These are phyloP conservation scores for Misopates orontium DNA, from an alignment of 257 asterid species.

Conservation along the genomic window DNA sequence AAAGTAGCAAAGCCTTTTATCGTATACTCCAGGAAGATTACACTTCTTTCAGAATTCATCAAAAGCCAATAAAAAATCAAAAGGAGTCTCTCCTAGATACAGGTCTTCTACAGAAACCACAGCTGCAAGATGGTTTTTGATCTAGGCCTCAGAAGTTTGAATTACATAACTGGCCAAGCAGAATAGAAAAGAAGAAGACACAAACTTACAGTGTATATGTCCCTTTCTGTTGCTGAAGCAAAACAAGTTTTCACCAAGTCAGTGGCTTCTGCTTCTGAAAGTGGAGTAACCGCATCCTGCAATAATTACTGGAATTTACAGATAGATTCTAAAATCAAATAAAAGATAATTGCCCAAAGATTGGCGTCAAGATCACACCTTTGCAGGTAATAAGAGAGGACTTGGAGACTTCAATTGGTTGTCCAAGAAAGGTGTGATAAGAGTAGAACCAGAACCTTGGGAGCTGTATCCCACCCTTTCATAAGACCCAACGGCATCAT, in stretches of 20 bases:
- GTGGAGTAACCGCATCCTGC: constrained; percentile 59
- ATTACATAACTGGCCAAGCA: constrained; percentile 2
- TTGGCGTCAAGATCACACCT: constrained; percentile 33
- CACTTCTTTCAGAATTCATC: not conserved
- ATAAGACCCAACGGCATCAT: constrained; percentile 95
- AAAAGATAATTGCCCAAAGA: constrained; percentile 3
- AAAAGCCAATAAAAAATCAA: too few species aligned
- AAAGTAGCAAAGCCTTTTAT: not conserved
- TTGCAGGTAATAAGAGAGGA: constrained; percentile 57
- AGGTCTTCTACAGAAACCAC: too few species aligned
- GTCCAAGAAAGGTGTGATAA: constrained; percentile 94
- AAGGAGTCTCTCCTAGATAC: too few species aligned
- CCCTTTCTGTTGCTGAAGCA: constrained; percentile 82
- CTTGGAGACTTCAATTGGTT: constrained; percentile 71
- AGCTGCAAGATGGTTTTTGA: not conserved
- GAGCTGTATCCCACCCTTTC: constrained; percentile 98
- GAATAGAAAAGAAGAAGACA: not conserved
- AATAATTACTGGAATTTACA: not conserved
- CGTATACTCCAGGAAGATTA: not conserved
- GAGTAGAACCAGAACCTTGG: constrained; percentile 94
- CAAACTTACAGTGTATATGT: constrained; percentile 66
- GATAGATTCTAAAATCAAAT: not conserved
- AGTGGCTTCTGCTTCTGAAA: constrained; percentile 75
- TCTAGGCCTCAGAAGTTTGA: not conserved
- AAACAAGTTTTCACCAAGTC: constrained; percentile 86